Conservation (phyloP, 441 rosid species). For the Viola pubescens region DNA sequence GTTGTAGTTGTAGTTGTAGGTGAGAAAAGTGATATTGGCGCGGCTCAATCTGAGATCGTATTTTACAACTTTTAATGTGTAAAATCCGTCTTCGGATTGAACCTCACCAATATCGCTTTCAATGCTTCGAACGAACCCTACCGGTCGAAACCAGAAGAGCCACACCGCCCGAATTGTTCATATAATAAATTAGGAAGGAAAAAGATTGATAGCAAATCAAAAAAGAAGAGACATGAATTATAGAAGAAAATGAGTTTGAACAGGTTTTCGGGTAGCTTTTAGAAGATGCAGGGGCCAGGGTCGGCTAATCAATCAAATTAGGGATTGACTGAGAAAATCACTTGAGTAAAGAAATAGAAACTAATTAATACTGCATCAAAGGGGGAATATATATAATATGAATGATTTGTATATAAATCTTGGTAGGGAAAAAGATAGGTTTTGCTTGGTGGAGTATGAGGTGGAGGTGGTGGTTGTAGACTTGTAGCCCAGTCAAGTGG, state of each 20-base stretch:
- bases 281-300: slow-evolving; percentile 9
- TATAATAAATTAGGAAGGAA: not conserved
- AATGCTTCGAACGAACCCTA: slow-evolving; percentile 8
- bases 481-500: slow-evolving; percentile 28
- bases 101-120: slow-evolving; percentile 86
- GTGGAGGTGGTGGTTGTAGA: slow-evolving; percentile 27
- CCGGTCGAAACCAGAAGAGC: no score
- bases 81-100: slow-evolving; percentile 80
- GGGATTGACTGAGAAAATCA: slow-evolving; percentile 2
- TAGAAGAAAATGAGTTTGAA: not conserved
- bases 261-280: slow-evolving; percentile 7
- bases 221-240: slow-evolving; percentile 10
- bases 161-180: no score
- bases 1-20: no score
- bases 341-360: slow-evolving; percentile 21
- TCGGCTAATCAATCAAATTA: slow-evolving; percentile 16
- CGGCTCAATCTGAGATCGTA: slow-evolving; percentile 94
- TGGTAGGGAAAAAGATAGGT: slow-evolving; percentile 26
- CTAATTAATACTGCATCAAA: not conserved
- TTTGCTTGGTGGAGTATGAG: slow-evolving; percentile 22
- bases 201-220: not conserved
- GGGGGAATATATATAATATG: slow-evolving; percentile 17
- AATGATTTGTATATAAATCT: slow-evolving; percentile 17
- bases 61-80: slow-evolving; percentile 30
- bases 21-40: slow-evolving; percentile 79